Base-by-base conservation (phyloP, 163 green algal genomes). In the Volvox carteri region DNA sequence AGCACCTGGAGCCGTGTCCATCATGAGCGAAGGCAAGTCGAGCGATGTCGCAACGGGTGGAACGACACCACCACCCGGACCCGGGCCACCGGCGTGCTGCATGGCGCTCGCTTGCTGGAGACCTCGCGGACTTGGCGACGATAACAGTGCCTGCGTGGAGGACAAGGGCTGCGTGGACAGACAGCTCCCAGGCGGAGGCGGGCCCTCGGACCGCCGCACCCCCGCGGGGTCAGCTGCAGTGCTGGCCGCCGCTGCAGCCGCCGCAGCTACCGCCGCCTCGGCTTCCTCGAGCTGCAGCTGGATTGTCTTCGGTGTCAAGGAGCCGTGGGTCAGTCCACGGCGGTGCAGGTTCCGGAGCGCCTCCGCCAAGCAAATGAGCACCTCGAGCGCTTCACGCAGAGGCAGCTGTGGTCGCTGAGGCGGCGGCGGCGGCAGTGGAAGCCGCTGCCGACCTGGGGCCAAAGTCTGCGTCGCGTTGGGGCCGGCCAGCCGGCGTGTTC, bases 361-460 rank as follows among this genome's bases (percentile, higher is more conserved):
- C 67, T 87, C 81, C 1, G 65, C 81, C 46, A 87, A 9, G 33
- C 65, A 70, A 12, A 87, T 70, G 33, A 87, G 65, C 33, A 87
- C 21, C 33, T 87, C 65, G 9, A 87, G 9, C 21, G 81, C 81
- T 2, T 87, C 81, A 5, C 33, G 35, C 46, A 79, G 5, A 0
- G 81, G 81, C 33, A 87, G 46, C 23, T 30, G 12, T 25, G 81
- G 65, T 23, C 25, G 21, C 33, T 8, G 8, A 2, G 81, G 65
- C 7, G 65, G 65, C 23, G 33, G 46, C 4, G 81, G 65, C 1
- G 81, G 65, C 19, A 56, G 65, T 46, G 81, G 81, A n/a, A 86
- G 33, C 4, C 70, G 70, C 16, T 18, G 39, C 21, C 70, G 70
- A 39, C 9, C 33, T 35, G 25, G 30, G 30, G 12, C 65, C 65